Conservation (phyloP, 2,329 filamentous ascomycete species). For the Geosmithia morbida region DNA sequence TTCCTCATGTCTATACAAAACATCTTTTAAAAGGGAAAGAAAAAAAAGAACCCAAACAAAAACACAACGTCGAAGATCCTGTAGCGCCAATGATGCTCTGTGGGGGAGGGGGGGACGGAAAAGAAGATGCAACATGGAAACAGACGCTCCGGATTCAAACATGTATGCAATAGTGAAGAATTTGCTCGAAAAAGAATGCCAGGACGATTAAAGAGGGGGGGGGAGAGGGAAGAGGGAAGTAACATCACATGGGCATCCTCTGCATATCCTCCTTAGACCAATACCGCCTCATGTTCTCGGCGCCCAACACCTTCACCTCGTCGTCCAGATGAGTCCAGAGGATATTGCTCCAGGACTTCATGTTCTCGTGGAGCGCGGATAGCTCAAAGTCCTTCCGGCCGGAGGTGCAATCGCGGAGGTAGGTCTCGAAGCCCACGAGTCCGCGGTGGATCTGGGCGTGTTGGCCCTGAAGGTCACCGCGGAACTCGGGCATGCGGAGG, state of each 20-base stretch:
- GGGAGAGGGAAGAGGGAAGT: too few species aligned
- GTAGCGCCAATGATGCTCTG: too few species aligned
- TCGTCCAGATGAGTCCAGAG: conserved; percentile 75
- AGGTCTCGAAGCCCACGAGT: conserved; percentile 51
- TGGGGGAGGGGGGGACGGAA: too few species aligned
- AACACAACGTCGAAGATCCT: too few species aligned
- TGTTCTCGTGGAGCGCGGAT: conserved; percentile 47
- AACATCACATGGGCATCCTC: conserved; percentile 46
- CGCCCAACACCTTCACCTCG: conserved; percentile 64
- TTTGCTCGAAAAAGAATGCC: too few species aligned
- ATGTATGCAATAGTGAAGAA: too few species aligned
- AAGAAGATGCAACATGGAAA: too few species aligned
- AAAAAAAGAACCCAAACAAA: too few species aligned
- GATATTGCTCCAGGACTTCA: conserved; percentile 68
- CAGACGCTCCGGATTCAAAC: too few species aligned
- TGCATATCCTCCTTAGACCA: conserved; percentile 67
- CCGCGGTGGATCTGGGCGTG: conserved; percentile 69
- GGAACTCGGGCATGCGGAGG: conserved; percentile 64
- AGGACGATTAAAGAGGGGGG: neutral
- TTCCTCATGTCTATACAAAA: conserved; percentile 1
- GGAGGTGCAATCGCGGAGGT: conserved; percentile 44
- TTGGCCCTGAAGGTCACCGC: conserved; percentile 53
- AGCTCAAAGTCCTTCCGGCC: conserved; percentile 48
- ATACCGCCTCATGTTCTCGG: conserved; percentile 77
- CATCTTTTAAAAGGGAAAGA: too few species aligned